These are phyloP conservation scores for Nematocida sp. DNA, from an alignment of 371 early-diverging fungal genomes.

Conservation along the genomic window DNA sequence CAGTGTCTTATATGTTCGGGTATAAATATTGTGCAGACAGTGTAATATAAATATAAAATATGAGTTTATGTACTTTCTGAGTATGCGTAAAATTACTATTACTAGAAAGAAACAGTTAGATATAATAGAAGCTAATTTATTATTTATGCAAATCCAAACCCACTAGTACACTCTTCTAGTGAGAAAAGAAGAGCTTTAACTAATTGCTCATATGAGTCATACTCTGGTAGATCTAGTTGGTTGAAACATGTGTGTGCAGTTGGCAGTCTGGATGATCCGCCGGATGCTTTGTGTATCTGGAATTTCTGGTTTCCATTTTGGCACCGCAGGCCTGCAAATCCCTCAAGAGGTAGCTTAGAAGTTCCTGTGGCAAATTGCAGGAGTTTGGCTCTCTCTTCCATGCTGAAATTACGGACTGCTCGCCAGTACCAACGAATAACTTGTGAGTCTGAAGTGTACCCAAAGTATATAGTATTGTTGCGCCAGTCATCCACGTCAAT, in stretches of 20 bases:
- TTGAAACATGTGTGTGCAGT: slow-evolving; percentile 86
- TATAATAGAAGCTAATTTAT: too few relatives aligned
- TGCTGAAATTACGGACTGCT: slow-evolving; percentile 88
- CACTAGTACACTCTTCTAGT: slow-evolving; percentile 86
- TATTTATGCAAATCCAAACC: slow-evolving; percentile 76
- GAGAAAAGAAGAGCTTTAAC: slow-evolving; percentile 80
- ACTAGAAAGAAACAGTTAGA: too few relatives aligned
- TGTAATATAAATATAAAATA: too few relatives aligned
- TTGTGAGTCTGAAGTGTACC: slow-evolving; percentile 78
- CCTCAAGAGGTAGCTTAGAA: slow-evolving; percentile 90
- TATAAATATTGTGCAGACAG: too few relatives aligned
- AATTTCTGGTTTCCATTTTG: slow-evolving; percentile 88
- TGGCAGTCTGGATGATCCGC: slow-evolving; percentile 76
- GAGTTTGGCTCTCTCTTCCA: slow-evolving; percentile 90
- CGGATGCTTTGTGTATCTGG: slow-evolving; percentile 84
- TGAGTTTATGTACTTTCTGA: too few relatives aligned
- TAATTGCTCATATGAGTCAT: slow-evolving; percentile 83
- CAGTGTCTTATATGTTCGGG: too few relatives aligned
- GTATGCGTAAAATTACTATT: too few relatives aligned
- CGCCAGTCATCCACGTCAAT: slow-evolving; percentile 98
- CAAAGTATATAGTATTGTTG: slow-evolving; percentile 89
- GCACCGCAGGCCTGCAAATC: slow-evolving; percentile 86
- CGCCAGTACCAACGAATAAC: slow-evolving; percentile 98
- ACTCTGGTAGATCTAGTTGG: slow-evolving; percentile 90
- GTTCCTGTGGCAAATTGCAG: slow-evolving; percentile 96